Conservation (phyloP, 225 moss, liverwort and hornwort species). For the Bryoerythrophyllum caledonicum region DNA sequence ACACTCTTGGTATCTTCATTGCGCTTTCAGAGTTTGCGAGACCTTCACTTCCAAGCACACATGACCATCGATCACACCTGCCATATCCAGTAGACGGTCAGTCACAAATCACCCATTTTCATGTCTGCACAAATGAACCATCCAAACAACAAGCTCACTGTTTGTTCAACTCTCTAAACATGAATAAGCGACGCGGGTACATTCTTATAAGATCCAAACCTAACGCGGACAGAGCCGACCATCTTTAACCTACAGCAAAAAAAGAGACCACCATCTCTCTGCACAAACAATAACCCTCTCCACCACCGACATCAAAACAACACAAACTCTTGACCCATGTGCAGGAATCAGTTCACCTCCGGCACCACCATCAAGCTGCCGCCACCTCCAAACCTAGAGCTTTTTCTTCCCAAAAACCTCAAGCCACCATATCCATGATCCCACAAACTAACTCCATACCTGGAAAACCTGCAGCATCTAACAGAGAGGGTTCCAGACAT, state of each 20-base stretch:
- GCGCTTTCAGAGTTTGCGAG: not conserved
- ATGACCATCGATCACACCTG: conserved; percentile 33
- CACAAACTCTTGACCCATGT: not conserved
- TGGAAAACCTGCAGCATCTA: not conserved
- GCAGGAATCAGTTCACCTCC: not conserved
- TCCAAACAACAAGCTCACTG: too few relatives aligned
- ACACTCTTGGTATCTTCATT: conserved; percentile 38
- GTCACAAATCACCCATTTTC: not conserved
- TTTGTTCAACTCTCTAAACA: too few relatives aligned
- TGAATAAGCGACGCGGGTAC: too few relatives aligned
- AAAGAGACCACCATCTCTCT: not conserved
- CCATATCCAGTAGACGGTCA: conserved; percentile 18
- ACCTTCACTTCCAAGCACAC: not conserved
- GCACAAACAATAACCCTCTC: not conserved
- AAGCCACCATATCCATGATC: not conserved
- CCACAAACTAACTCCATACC: too few relatives aligned
- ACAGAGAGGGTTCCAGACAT: not conserved
- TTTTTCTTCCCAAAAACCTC: not conserved
- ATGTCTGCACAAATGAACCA: not conserved
- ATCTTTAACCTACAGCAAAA: not conserved
- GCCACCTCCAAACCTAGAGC: not conserved
- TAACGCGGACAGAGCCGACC: too few relatives aligned
- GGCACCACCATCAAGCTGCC: not conserved
- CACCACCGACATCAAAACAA: not conserved
- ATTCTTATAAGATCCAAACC: too few relatives aligned